Base-by-base conservation (phyloP, 2,329 filamentous ascomycete species). In the Pyricularia sp. region DNA sequence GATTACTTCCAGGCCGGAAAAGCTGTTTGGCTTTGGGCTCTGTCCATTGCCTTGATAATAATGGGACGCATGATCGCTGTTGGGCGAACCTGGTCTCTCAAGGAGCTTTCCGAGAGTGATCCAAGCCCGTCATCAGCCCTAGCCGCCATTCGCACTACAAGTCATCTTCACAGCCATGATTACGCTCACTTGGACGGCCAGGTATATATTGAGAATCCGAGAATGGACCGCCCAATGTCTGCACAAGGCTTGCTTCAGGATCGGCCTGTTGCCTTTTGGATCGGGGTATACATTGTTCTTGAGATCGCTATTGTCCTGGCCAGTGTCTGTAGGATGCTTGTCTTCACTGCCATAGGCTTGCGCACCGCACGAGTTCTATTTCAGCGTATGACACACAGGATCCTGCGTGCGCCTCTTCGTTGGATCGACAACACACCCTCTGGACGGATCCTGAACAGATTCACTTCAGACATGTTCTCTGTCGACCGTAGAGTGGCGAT, bases 371-470 rank as follows among this genome's bases (percentile, higher is more conserved):
- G 71, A 28, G 71, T 71, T 0, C 71, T 79, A 10, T 79, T 79
- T 69, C 73, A 77, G 69, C 70, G 72, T 17, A 78, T 79, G 75
- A 76, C 74, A 9, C 74, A 77, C 64, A 73, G 77, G 3, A 76
- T 82, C 30, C 75, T 82, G 14, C 75, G 77, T 9, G 79, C 80
- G 7, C 80, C 80, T 11, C 73, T 82, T 12, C 74, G 76, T 55
- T 80, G 78, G 78, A 73, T 80, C 17, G 80, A 82, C 70, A 80
- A 78, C 0, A 73, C 79, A 0, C 80, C 80, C 4, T 73, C 78
- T 0, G 81, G 81, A 5, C 76, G 79, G n/a, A 76, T 82, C 33
- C 72, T 82, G 59, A 82, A 82, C 72, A 77, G 81, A 6, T 81
- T 82, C 69, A 79, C 77, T 0, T 76, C 76, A 0, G 81, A 82